These are phyloP conservation scores for Nicotiana obtusifolia DNA, from an alignment of 257 asterid species.

Conservation along the genomic window DNA sequence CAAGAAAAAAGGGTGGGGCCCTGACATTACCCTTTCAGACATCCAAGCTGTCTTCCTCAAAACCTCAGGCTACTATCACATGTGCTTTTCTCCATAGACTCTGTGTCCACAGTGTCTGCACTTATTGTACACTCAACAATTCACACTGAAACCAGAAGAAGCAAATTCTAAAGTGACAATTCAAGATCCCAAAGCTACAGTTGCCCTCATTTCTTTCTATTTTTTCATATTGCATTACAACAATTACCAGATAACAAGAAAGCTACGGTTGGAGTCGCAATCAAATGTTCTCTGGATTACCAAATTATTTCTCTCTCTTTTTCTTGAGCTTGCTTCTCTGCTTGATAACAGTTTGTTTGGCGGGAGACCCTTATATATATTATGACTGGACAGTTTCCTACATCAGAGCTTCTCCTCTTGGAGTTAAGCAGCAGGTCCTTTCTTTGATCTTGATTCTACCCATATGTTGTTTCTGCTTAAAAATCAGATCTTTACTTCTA, in stretches of 20 bases:
- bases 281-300: slow-evolving; percentile 48
- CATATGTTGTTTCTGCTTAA: background rate
- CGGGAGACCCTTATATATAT: slow-evolving; percentile 64
- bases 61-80: slow-evolving; percentile 13
- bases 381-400: slow-evolving; percentile 86
- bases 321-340: slow-evolving; percentile 33
- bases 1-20: background rate
- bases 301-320: slow-evolving; percentile 21
- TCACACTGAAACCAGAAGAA: background rate
- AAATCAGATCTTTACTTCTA: background rate
- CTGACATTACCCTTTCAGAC: background rate
- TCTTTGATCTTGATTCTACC: background rate
- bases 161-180: background rate
- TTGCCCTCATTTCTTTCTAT: background rate
- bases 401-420: slow-evolving; percentile 79
- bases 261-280: background rate
- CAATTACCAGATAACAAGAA: background rate
- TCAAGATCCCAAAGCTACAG: background rate
- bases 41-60: slow-evolving; percentile 12
- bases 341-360: slow-evolving; percentile 36
- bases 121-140: background rate
- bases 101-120: background rate
- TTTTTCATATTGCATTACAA: background rate
- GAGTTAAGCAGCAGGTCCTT: slow-evolving; percentile 69
- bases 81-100: slow-evolving; percentile 8